Evolutionary conservation across 208 protist genomes (phyloP).

Genomic region (Entamoeba moshkovskii): DNA sequence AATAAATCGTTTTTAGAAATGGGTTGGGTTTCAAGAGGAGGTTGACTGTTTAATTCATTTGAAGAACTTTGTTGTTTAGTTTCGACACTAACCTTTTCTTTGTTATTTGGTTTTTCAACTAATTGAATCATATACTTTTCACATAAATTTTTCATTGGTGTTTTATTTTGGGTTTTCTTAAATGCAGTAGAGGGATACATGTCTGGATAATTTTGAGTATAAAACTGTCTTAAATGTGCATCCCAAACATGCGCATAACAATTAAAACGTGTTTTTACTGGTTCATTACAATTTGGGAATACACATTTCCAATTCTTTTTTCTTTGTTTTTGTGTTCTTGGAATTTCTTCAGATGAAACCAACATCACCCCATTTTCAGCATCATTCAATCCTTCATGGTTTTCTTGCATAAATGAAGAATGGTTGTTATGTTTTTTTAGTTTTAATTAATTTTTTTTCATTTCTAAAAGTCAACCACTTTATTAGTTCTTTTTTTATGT

Average conservation of each 20-base stretch:
- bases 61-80: not conserved
- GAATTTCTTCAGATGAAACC: not conserved
- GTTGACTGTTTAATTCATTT: not conserved
- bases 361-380: not conserved
- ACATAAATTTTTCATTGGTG: not conserved
- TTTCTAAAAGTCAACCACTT: too few species aligned
- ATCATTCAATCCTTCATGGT: too few species aligned
- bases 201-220: not conserved
- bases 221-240: not conserved
- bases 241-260: not conserved
- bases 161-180: not conserved
- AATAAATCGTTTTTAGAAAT: not conserved
- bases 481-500: too few species aligned
- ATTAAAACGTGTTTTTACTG: not conserved
- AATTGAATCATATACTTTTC: not conserved
- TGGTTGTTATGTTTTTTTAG: too few species aligned
- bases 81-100: not conserved
- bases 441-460: too few species aligned
- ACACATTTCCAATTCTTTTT: not conserved
- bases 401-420: too few species aligned
- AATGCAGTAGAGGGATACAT: not conserved
- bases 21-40: not conserved
- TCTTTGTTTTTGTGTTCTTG: not conserved
- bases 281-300: not conserved
- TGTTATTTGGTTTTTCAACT: not conserved